phyloP scores from a whole-genome alignment of 2,329 filamentous ascomycete species.

The Thielaviopsis cerberus region DNA sequence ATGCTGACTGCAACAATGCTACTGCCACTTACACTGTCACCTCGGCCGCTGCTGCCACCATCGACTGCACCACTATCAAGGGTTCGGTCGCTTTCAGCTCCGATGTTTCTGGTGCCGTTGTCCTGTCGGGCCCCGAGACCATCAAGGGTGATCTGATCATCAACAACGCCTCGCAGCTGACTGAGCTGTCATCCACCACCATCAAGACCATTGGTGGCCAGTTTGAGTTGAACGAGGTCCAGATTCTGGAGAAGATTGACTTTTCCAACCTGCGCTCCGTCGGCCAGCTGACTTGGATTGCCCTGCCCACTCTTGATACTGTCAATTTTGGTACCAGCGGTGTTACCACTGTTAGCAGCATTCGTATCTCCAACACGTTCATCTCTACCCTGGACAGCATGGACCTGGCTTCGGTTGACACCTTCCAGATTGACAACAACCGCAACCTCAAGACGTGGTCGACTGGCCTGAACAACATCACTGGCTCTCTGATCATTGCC shows the following conservation, averaged over 20 bases:
- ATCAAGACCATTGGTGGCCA: slow-evolving; percentile 47
- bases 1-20: slow-evolving; percentile 16
- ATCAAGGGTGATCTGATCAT: slow-evolving; percentile 40
- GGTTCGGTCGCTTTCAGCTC: slow-evolving; percentile 33
- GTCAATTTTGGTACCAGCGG: slow-evolving; percentile 31
- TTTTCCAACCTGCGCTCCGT: slow-evolving; percentile 49
- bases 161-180: slow-evolving; percentile 39
- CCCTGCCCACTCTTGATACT: slow-evolving; percentile 42
- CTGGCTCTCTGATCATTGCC: slow-evolving; percentile 49
- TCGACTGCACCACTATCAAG: slow-evolving; percentile 45
- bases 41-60: slow-evolving; percentile 40
- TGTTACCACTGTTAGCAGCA: slow-evolving; percentile 46
- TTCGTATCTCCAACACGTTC: slow-evolving; percentile 73
- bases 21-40: slow-evolving; percentile 33
- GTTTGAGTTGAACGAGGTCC: slow-evolving; percentile 54
- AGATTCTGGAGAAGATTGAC: slow-evolving; percentile 46
- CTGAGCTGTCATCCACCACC: slow-evolving; percentile 39
- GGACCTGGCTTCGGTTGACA: slow-evolving; percentile 52
- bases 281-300: slow-evolving; percentile 49
- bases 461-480: slow-evolving; percentile 62
- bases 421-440: slow-evolving; percentile 84
- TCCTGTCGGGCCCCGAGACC: slow-evolving; percentile 39
- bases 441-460: slow-evolving; percentile 54
- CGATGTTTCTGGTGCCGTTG: slow-evolving; percentile 32
- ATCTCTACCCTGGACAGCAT: slow-evolving; percentile 64